Conservation (phyloP, 257 asterid species). For the Nicotiana knightiana region DNA sequence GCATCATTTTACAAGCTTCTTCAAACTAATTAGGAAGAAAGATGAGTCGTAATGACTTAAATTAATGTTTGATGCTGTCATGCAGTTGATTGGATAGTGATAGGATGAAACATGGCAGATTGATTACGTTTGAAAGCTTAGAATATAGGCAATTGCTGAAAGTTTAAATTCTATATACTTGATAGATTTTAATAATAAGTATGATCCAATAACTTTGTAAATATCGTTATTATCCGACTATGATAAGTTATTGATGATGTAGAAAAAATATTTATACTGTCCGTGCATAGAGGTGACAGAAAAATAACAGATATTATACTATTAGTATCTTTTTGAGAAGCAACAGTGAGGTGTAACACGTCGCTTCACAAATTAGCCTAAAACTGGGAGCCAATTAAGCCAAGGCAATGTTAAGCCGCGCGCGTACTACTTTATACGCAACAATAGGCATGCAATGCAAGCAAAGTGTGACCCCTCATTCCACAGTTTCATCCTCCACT, state of each 20-base stretch:
- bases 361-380: neutral
- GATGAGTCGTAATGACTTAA: neutral
- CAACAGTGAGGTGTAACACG: neutral
- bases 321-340: neutral
- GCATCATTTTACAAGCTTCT: neutral
- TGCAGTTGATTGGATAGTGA: neutral
- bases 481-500: neutral
- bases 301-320: too few relatives aligned
- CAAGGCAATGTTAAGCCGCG: neutral
- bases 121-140: neutral
- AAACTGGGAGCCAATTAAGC: neutral
- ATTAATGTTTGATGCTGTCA: neutral
- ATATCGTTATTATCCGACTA: neutral
- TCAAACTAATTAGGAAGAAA: neutral
- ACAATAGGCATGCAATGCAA: neutral
- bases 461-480: neutral
- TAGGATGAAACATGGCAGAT: neutral
- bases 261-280: neutral
- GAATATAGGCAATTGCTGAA: neutral
- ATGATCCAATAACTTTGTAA: neutral
- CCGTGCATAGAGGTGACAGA: neutral
- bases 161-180: neutral
- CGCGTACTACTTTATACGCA: neutral
- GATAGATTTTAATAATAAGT: too few relatives aligned
- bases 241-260: neutral